A percentile compares a stretch with the other conserved stretches of the same genome.
Conservation (phyloP, 306 rosid genomes). For the Quercus dentata region DNA sequence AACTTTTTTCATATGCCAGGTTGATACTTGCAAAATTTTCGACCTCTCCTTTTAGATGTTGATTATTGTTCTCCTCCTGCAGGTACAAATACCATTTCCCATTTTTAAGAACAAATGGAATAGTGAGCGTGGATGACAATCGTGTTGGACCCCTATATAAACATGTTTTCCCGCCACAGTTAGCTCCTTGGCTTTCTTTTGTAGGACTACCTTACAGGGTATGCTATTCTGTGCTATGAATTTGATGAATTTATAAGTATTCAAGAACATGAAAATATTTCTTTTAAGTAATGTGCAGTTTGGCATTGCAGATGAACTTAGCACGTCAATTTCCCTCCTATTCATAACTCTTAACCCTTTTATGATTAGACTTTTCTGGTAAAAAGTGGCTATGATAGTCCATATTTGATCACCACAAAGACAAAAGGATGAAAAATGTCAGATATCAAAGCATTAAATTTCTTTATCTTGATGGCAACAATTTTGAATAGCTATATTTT, state of each 20-base stretch:
- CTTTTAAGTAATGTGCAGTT: neutral
- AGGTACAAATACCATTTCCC: constrained; percentile 23
- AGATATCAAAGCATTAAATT: neutral
- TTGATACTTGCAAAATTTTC: neutral
- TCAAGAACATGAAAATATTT: neutral
- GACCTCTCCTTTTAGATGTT: neutral
- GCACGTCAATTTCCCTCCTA: neutral
- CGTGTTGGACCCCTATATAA: constrained; percentile 15
- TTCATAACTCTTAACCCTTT: neutral
- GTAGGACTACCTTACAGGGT: constrained; percentile 15
- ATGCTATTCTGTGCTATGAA: neutral
- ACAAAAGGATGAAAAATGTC: neutral
- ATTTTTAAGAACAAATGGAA: constrained; percentile 25
- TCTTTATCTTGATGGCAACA: neutral
- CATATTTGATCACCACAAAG: neutral
- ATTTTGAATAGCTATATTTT: neutral
- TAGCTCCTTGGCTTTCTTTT: constrained; percentile 27
- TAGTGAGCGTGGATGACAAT: constrained; percentile 22
- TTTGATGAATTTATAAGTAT: neutral
- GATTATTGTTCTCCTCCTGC: neutral
- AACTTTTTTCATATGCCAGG: neutral
- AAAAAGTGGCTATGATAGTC: neutral
- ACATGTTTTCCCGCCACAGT: constrained; percentile 19
- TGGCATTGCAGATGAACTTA: neutral
- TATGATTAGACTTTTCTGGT: neutral